Base-by-base conservation (phyloP, 306 rosid genomes). In the Cicer bijugum region DNA sequence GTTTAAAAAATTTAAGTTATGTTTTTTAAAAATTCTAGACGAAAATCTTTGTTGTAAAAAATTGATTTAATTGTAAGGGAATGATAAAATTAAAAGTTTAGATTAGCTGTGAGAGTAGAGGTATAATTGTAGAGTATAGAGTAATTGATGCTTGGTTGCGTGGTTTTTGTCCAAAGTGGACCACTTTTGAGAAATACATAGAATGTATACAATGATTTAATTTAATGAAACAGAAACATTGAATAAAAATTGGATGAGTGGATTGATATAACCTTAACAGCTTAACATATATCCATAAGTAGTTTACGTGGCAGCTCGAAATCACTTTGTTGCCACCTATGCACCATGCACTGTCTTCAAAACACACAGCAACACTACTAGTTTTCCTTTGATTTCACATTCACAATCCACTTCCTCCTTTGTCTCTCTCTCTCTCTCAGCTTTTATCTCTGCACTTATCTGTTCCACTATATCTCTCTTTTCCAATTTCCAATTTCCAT, bases 311-410 rank as follows among this genome's bases (percentile, higher is more conserved):
- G 80, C 88, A 79, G 19, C 6, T 51, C 4, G 75, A 33, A 37
- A 39, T 55, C 20, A 76, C 37, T 55, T 74, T 16, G 56, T 46
- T 82, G 88, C 82, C 88, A 85, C 88, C 72, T 79, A 67, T 46
- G 9, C 65, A 55, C 9, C 75, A 81, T 81, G 79, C 83, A 64
- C 7, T 44, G 68, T 37, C 70, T 39, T 74, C 75, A 72, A 79
- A 81, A 60, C 72, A 63, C 47, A 76, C 58, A 14, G 14, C 23
- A 7, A n/a, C 42, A 67, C 19, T 67, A 17, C 56, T 14, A 28
- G 69, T 59, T 45, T 66, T 66, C 71, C 7, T 44, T 16, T 77
- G 10, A 46, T 19, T 75, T 46, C 50, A 7, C 60, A 75, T 1
- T 28, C 35, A 28, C 35, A 28, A 28, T 3, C 0, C 38, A 42